A percentile compares a stretch with the other conserved stretches of the same genome.
Conservation (phyloP, 2,329 filamentous ascomycete species). For the Neopestalotiopsis rosae region DNA sequence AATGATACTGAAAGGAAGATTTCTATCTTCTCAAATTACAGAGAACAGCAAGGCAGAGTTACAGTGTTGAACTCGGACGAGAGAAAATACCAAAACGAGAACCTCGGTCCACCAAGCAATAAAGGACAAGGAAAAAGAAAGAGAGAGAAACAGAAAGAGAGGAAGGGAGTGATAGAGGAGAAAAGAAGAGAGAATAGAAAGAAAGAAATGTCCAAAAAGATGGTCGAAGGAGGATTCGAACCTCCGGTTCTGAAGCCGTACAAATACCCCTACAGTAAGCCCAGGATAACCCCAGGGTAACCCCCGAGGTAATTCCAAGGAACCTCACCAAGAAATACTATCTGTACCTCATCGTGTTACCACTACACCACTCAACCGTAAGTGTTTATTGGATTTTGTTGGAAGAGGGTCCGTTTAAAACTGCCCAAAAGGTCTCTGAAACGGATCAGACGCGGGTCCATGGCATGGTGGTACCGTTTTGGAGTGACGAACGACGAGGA, state of each 20-base stretch:
- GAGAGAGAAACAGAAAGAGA: neutral
- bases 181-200: neutral
- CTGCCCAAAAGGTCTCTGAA: neutral
- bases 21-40: too few species aligned
- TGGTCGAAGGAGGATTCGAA: slow-evolving; percentile 2
- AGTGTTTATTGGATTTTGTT: neutral
- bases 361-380: slow-evolving; percentile 13
- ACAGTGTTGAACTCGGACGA: too few species aligned
- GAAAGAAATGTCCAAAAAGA: neutral
- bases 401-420: neutral
- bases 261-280: neutral
- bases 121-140: too few species aligned
- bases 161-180: neutral
- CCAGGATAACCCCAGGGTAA: neutral
- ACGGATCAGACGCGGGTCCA: neutral
- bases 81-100: too few species aligned
- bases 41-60: too few species aligned
- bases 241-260: neutral
- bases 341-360: slow-evolving; percentile 5
- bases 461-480: neutral
- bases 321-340: neutral
- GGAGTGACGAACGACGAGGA: neutral
- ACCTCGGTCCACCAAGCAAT: too few species aligned
- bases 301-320: neutral
- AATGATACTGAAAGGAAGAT: too few species aligned